Evolutionary conservation across 2,329 filamentous ascomycete species (phyloP), one percentile per base, ranked within the genome.

Genomic region (Fusarium tanahbumbuense): DNA sequence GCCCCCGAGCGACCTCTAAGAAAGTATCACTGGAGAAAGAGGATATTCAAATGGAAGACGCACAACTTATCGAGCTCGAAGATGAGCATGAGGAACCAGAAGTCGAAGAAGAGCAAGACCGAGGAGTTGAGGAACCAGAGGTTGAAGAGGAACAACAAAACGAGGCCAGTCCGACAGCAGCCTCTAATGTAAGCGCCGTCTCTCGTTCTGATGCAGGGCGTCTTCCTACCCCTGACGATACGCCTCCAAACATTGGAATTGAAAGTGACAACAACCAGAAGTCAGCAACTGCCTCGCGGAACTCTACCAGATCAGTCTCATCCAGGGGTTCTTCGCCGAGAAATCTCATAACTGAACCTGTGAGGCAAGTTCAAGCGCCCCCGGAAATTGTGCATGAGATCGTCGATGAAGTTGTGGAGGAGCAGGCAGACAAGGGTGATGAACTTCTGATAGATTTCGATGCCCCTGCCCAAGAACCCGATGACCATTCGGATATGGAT

Each of bases 201-300:
- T 81, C 78, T 71, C 80, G 73, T 73, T 81, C 78, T 65, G 81
- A 80, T 42, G 78, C 80, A 27, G 82, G 78, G 52, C 83, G 84
- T 65, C 78, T 87, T 66, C 84, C 85, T 64, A 87, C 85, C 42
- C 86, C 86, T 56, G 86, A 87, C 67, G 82, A 87, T 68, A 87
- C 82, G 56, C 82, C 83, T 18, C 82, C 83, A 3, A 81, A 83
- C 23, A 60, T 73, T 18, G 75, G 77, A 23, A 44, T 54, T 44
- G 72, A 75, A 34, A 56, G 60, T 10, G 68, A 70, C 18, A 70
- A 70, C 37, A 50, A 55, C 4, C 71, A 58, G 15, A 78, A 76
- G 52, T 68, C 72, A 20, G 58, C 47, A 22, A 59, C 55, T 27
- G 34, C 41, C 23, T 67, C 71, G 18, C 66, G 67, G 12, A 54